Percentiles rank a stretch among this genome's conserved stretches.
These are phyloP conservation scores for Hysterangium stoloniferum DNA, from an alignment of 768 basidiomycete species.

Conservation along the genomic window DNA sequence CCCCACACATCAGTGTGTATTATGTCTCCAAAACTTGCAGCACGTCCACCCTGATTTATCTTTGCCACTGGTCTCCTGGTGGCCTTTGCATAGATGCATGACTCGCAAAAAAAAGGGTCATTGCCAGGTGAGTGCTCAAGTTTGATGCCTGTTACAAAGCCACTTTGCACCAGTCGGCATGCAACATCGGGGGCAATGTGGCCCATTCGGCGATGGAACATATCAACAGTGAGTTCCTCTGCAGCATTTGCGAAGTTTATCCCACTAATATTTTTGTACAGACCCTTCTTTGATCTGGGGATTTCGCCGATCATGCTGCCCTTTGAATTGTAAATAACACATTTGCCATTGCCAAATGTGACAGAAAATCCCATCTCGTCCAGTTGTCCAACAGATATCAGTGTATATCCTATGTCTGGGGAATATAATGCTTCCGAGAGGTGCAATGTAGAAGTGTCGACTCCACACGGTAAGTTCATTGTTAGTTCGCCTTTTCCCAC, in stretches of 20 bases:
- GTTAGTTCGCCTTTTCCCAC: too few relatives aligned
- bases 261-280: slow-evolving; percentile 22
- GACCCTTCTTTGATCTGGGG: slow-evolving; percentile 20
- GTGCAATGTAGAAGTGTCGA: too few relatives aligned
- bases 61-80: too few relatives aligned
- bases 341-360: too few relatives aligned
- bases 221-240: not conserved
- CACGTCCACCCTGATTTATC: slow-evolving; percentile 22
- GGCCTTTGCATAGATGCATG: not conserved
- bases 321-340: slow-evolving; percentile 13
- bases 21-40: slow-evolving; percentile 22
- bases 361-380: too few relatives aligned
- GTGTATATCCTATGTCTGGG: too few relatives aligned
- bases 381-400: slow-evolving; percentile 3
- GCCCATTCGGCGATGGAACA: slow-evolving; percentile 11
- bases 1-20: not conserved
- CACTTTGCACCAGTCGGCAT: too few relatives aligned
- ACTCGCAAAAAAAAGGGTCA: not conserved
- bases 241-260: too few relatives aligned
- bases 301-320: not conserved
- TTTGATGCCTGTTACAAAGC: not conserved
- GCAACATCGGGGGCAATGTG: slow-evolving; percentile 2
- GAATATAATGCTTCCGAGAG: too few relatives aligned
- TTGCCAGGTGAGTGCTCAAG: not conserved
- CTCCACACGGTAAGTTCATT: too few relatives aligned